Base-by-base conservation (phyloP, 805 yeast genomes). In the Candida endomychidarum region DNA sequence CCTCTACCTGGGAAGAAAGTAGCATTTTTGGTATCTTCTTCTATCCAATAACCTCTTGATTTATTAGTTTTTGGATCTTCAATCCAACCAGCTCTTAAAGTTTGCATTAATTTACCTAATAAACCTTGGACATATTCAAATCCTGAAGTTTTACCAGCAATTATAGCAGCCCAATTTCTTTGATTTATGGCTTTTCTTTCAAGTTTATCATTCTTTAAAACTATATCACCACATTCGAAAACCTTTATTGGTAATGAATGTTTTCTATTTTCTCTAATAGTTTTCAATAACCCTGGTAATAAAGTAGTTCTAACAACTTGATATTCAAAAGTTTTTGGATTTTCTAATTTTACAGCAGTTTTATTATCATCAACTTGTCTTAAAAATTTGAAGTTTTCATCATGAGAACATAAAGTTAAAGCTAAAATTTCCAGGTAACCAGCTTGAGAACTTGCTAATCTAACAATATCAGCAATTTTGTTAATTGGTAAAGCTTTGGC, bases 1-100 rank as follows among this genome's bases (percentile, higher is more conserved):
- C 96, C 97, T 72, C 99, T 84, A 29, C 98, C 99, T 27, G 96
- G 96, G 85, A 93, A 93, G 68, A 75, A 91, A 45, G 90, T 84
- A 36, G 80, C 74, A 58, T 81, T 75, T 19, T 74, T 70, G 38
- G 64, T 65, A 56, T 81, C 86, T 60, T 83, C 81, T 62, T 81
- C 86, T 43, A 85, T 83, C 93, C 93, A 86, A 67, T 80, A 86
- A 39, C 96, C 96, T 70, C 93, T 86, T 30, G 56, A 50, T 46
- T 70, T 75, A 27, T 70, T 63, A 26, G 74, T 58, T 26, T 58
- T 60, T 11, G 80, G 75, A 46, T 77, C 74, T 46, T 76, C 81
- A 45, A 85, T 65, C 93, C 95, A 86, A 32, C 80, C 78, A 25
- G 95, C 81, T 74, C 97, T 85, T 71, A 93, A 77, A 56, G 96